Evolutionary conservation across 2,329 filamentous ascomycete species (phyloP).

Genomic region (Metarhizium sp.): DNA sequence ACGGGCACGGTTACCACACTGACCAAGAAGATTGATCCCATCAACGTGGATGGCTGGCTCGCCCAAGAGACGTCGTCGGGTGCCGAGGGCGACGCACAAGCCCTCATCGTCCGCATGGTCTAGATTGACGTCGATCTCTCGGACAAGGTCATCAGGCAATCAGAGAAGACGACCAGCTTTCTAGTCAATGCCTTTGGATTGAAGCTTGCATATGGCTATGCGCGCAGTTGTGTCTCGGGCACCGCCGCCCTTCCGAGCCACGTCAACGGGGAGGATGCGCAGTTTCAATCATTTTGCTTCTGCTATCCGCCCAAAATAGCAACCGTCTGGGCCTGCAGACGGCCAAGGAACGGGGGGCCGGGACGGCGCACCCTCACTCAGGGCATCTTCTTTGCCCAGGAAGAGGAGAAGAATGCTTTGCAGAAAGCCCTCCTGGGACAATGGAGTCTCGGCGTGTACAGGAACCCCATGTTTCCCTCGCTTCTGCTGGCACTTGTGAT

Average conservation of each 20-base stretch:
- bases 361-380: conserved; percentile 12
- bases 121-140: conserved; percentile 16
- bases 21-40: conserved; percentile 5
- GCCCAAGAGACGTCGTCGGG: conserved; percentile 9
- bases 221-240: conserved; percentile 23
- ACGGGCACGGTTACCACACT: conserved; percentile 11
- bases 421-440: conserved; percentile 13
- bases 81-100: conserved; percentile 7
- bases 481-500: conserved; percentile 24
- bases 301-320: conserved; percentile 29
- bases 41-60: conserved; percentile 14
- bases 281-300: conserved; percentile 19
- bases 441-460: conserved; percentile 19
- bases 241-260: conserved; percentile 17
- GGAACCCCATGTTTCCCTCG: conserved; percentile 25
- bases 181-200: conserved; percentile 20
- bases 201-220: conserved; percentile 22
- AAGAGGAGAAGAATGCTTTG: conserved; percentile 16
- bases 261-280: background rate
- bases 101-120: conserved; percentile 20
- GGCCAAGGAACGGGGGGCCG: conserved; percentile 5
- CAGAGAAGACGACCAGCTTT: conserved; percentile 8
- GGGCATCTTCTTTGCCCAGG: conserved; percentile 21
- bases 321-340: conserved; percentile 24
- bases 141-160: conserved; percentile 16